Base-by-base conservation (phyloP, 2,329 filamentous ascomycete genomes). In the Phaeophleospora eucalypticola region DNA sequence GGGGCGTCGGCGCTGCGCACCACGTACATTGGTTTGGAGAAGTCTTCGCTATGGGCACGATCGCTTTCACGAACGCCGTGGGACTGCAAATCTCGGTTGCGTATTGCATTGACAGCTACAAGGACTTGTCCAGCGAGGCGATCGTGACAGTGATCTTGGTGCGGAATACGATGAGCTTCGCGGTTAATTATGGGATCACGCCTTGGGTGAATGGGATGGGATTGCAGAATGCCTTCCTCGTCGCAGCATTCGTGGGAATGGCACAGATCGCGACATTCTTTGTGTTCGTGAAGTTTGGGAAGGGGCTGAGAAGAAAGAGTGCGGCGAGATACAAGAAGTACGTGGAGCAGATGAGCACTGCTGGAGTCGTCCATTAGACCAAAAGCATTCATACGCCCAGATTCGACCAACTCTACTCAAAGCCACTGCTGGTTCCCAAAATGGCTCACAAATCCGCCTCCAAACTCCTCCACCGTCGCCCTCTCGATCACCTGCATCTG, bases 371-470 rank as follows among this genome's bases (percentile, higher is more conserved):
- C 12, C 58, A 60, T 46, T 60, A 19, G 17, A 32, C n/a, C n/a
- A n/a, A n/a, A n/a, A n/a, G n/a, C n/a, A n/a, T n/a, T n/a, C n/a
- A n/a, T n/a, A n/a, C n/a, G n/a, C n/a, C n/a, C n/a, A n/a, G n/a
- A n/a, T n/a, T n/a, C n/a, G n/a, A n/a, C n/a, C n/a, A n/a, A n/a
- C n/a, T n/a, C n/a, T n/a, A n/a, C 21, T 27, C 46, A 60, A 41
- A 60, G 32, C 59, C 58, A 60, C 37, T 57, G 52, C 62, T 77
- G 74, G 52, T 68, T 77, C 3, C 78, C 76, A 46, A 69, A 56
- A 29, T 83, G 79, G 20, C 76, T 78, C 1, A 82, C 52, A 54
- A 79, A 80, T 0, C 65, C 60, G 2, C 80, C 80, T 2, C 68
- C 77, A 29, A 48, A 54, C 54, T 73, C 54, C 38, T 74, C 71